Evolutionary conservation across 1,284 basidiomycete genomes (phyloP).

Genomic region (Retiboletus fuscus): DNA sequence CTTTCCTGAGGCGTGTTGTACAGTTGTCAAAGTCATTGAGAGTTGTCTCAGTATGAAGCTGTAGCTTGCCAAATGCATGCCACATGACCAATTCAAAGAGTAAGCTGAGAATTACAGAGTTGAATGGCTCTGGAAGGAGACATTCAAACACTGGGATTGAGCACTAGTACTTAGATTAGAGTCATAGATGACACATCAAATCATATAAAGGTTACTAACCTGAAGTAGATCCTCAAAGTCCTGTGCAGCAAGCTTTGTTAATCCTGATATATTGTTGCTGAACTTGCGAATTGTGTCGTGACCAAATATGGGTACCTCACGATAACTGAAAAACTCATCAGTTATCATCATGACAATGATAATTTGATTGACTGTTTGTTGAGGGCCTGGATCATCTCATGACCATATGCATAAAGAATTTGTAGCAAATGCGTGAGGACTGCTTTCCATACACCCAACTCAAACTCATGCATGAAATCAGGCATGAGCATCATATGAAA

Average conservation of each 20-base stretch:
- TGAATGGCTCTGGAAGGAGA: conserved; percentile 44
- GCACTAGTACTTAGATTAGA: conserved; percentile 31
- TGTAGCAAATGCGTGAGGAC: background rate
- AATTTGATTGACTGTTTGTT: background rate
- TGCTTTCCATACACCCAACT: conserved; percentile 4
- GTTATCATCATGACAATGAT: too few relatives aligned
- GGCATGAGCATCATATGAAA: conserved; percentile 15
- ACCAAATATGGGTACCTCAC: conserved; percentile 13
- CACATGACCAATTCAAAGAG: conserved; percentile 41
- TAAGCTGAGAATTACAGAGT: conserved; percentile 35
- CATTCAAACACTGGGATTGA: conserved; percentile 52
- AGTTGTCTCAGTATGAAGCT: conserved; percentile 46
- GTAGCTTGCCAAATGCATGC: conserved; percentile 52
- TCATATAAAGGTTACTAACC: conserved; percentile 28
- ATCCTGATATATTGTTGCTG: conserved; percentile 19
- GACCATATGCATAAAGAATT: conserved; percentile 2
- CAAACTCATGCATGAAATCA: too few relatives aligned
- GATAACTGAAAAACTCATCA: conserved; percentile 13
- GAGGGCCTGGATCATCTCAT: background rate
- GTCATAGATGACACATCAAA: too few relatives aligned
- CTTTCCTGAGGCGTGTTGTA: conserved; percentile 17
- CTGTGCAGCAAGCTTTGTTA: conserved; percentile 19
- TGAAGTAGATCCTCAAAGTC: conserved; percentile 47
- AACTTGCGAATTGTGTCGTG: conserved; percentile 23
- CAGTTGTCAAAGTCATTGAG: conserved; percentile 38